Evolutionary conservation across 2,329 filamentous ascomycete genomes (phyloP).

Genomic region (Eutypella sp.): DNA sequence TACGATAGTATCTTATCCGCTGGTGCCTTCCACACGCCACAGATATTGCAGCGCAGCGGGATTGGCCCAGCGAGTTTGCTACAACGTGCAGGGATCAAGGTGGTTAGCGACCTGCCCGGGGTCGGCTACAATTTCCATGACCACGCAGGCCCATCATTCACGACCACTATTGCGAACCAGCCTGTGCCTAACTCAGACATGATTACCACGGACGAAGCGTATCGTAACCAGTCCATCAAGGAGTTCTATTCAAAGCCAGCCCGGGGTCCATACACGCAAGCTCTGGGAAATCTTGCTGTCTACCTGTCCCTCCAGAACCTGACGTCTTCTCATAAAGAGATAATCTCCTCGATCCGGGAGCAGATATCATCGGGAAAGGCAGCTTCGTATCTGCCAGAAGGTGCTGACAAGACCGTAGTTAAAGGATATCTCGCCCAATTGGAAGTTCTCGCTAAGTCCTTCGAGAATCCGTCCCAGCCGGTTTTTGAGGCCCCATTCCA

Average conservation of each 20-base stretch:
- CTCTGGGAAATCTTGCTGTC: conserved; percentile 25
- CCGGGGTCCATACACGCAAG: conserved; percentile 32
- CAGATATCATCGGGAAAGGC: neutral
- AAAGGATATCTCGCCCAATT: conserved; percentile 12
- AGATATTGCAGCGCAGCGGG: neutral
- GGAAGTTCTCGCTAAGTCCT: conserved; percentile 12
- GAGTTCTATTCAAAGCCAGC: conserved; percentile 27
- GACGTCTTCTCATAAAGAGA: conserved; percentile 16
- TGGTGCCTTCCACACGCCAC: neutral
- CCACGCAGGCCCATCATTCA: neutral
- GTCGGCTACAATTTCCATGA: neutral
- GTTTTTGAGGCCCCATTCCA: conserved; percentile 27
- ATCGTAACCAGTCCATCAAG: conserved; percentile 25
- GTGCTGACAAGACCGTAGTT: neutral
- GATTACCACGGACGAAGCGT: conserved; percentile 25
- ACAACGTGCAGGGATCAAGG: neutral
- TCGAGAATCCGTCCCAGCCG: conserved; percentile 19
- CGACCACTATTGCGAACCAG: neutral
- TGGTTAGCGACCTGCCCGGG: neutral
- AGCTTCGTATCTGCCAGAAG: neutral
- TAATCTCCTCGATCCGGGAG: conserved; percentile 17
- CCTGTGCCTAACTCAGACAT: neutral
- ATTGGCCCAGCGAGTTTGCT: neutral
- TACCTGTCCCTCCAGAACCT: conserved; percentile 18
- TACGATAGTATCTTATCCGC: neutral